Base-by-base conservation (phyloP, 2,329 filamentous ascomycete genomes). In the Myriosclerotinia curreyana region DNA sequence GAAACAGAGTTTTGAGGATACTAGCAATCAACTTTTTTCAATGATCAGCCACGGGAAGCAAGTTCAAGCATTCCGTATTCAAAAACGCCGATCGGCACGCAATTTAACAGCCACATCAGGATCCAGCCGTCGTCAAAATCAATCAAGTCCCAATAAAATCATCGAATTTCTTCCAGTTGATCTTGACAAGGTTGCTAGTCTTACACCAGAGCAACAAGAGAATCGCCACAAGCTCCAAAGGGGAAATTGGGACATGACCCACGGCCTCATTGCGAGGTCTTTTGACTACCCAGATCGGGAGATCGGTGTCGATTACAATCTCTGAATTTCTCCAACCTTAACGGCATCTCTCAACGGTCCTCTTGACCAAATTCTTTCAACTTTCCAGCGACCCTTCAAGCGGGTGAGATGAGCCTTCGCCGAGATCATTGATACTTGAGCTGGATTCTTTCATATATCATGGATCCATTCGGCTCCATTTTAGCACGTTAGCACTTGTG, bases 281-380 rank as follows among this genome's bases (percentile, higher is more conserved):
- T 31, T 55, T 15, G 52, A 42, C 1, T 20, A 28, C 1, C 52
- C 52, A 8, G 38, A 9, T 25, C 22, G 22, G 22, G 36, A 31
- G 9, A 42, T 55, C 4, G 36, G 36, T 7, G 14, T 42, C 15
- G 9, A 20, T 11, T 55, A 55, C 14, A 55, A 55, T 28, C 14
- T 55, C 1, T 55, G 52, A 55, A 5, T 14, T 28, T 20, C 15
- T 28, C 1, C 20, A 3, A 7, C 25, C 5, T 3, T 8, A 7
- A 7, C 3, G 9, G 2, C 0, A n/a, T 11, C 9, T 42, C 15
- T n/a, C 3, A 2, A 4, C 6, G 15, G 14, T 20, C 12, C 12
- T 17, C 2, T 3, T 4, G 11, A 15, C n/a, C 14, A 8, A 11
- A 2, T 55, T 55, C 4, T 20, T 40, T 25, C 3, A 42, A 28